Evolutionary conservation across 352 stramenopile species (phyloP), one percentile per base, ranked within the genome.

Genomic region (Globisporangium recalcitrans): DNA sequence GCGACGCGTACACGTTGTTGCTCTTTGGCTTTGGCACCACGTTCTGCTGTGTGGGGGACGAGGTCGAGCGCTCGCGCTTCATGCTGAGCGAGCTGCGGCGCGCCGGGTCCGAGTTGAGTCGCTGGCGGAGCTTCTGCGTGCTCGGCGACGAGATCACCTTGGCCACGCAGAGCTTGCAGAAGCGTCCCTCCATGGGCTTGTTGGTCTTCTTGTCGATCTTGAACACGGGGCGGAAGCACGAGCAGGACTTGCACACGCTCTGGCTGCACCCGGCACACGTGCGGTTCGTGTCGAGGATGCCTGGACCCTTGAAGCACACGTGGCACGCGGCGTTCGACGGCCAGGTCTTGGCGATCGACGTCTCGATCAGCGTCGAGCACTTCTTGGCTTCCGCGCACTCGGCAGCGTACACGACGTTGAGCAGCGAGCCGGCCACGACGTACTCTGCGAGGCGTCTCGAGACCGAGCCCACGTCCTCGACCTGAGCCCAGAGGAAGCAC

Each of bases 211-310:
- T 31, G 32, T 68, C 62, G 24, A 64, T 46, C 19, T 64, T 58
- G 48, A 68, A 68, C 19, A 68, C 44, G 5, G 55, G 42, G 3
- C 27, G 62, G n/a, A 54, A 53, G 32, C 24, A 51, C 36, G 55
- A 58, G 60, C 74, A 83, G 22, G 68, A 60, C 62, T 73, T 75
- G 59, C 74, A 83, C 10, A 74, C 67, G 38, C 56, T 75, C 70
- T 83, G 48, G 11, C 69, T 68, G 34, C 74, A 82, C 1, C 66
- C 72, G 32, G 69, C 57, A 36, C 74, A 82, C 22, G 64, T 32
- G 58, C 70, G 58, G 26, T 31, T 64, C 48, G 49, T 29, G 46
- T 62, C 36, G 72, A 62, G 46, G 63, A 75, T 19, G 59, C 64
- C 44, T 52, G 67, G 36, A 34, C 64, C 31, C 49, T 64, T 64